Base-by-base conservation (phyloP, 1,139 yeast genomes). In the Geotrichum aggregatum region DNA sequence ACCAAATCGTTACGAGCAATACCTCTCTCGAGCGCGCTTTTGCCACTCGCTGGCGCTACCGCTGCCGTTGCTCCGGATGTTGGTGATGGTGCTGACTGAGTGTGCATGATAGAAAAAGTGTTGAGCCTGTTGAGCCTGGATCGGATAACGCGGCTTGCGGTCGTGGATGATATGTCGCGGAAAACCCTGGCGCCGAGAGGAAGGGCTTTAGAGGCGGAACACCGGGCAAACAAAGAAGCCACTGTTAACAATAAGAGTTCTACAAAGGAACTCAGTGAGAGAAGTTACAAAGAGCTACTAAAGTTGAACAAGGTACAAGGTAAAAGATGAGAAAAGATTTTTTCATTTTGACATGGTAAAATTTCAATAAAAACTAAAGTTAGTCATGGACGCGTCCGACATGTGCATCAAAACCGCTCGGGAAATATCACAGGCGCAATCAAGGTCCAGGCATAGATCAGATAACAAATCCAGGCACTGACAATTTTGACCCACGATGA, bases 401-500 rank as follows among this genome's bases (percentile, higher is more conserved):
- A 11, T 30, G 7, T 21, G 6, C 41, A 51, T 30, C 56, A 63
- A 68, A 91, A 92, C 57, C 97, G 73, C 60, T 92, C 98, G 1
- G 98, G 98, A 76, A 89, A 78, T 18, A 88, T 59, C 4, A 87
- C 85, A 0, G 98, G 98, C 0, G 98, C 98, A 10, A 87, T 68
- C 56, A 92, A 72, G 14, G 95, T 87, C 98, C 98, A 92, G 1
- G 84, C 83, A 64, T 91, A 94, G 49, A 94, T 76, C 7, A 76
- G 71, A 66, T 83, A 92, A 66, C 98, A 94, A 31, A 87, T 80
- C 96, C 98, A 89, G 1, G 97, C 86, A 64, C 95, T 83, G 24
- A 86, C 75, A 55, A 92, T 87, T 71, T 92, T 92, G 52, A 91
- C 89, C 96, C 97, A 89, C 13, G 96, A 83, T 56, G 94, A 85